Base-by-base conservation (phyloP, 2,329 filamentous ascomycete genomes). In the Ceratocystiopsis minuta region DNA sequence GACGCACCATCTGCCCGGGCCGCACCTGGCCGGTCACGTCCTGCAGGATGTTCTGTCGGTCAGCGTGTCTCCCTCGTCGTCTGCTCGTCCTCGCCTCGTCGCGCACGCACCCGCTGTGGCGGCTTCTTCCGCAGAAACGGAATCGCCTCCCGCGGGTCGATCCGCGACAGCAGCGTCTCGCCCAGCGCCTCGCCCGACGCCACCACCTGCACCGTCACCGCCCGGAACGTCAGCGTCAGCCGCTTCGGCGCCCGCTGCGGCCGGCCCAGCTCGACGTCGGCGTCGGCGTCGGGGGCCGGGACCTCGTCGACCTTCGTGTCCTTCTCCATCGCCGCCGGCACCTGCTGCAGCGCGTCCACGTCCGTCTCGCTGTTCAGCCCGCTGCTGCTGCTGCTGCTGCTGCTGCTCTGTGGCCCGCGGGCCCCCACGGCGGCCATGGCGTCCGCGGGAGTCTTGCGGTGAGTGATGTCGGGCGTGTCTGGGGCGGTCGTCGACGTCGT, bases 181-280 rank as follows among this genome's bases (percentile, higher is more conserved):
- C 46, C 46, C 2, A 46, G 43, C 3, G 43, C 43, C 15, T 41
- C 43, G 11, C 45, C 45, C 10, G 43, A 42, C 6, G 46, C 46
- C 35, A 37, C 24, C 5, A 48, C 46, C n/a, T 36, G 41, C 13
- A 48, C 43, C 1, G 46, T 46, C 12, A 48, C 33, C 13, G 44
- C 33, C n/a, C 40, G 14, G 36, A 48, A 48, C 6, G 46, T 48
- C 14, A 48, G 40, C 4, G 46, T 48, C 34, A 48, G 10, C 6
- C 36, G 37, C 20, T 48, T 48, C 12, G 20, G 40, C 9, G 14
- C 12, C 3, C 16, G 17, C 3, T 10, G 16, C 3, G 15, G 6
- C 6, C n/a, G 15, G 35, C 10, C 16, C 12, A 9, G 11, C 15
- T 32, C 15, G 12, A 12, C 20, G 1, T 11, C 38, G 13, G 20